Base-by-base conservation (phyloP, 768 basidiomycete species). In the Xerocomus brunneocitrinus region DNA sequence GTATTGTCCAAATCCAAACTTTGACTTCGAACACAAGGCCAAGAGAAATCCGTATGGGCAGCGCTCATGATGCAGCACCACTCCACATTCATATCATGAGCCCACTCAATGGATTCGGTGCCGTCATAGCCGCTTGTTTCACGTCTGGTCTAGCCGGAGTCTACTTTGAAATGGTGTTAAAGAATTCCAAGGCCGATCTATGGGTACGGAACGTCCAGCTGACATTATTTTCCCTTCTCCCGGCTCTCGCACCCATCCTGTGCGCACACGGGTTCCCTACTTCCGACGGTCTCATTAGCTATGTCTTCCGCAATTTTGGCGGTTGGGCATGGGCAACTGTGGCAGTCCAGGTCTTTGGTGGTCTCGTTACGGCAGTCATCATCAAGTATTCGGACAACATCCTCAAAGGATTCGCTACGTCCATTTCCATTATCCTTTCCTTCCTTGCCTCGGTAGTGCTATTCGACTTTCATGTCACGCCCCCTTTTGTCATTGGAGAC, bases 371-470 rank as follows among this genome's bases (percentile, higher is more conserved):
- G 4, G 95, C 97, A 2, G 70, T 98, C 31, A 97, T 98, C 54
- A 98, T 98, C 79, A 92, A 95, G 69, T 95, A 98, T 66, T 89
- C 90, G 52, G 92, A 94, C 71, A 98, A 97, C 67, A 91, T 91
- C 61, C 76, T 91, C 64, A 95, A 97, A 67, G 95, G 95, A n/a
- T 99, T 99, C 63, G 95, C 95, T 5, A 99, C 95, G 2, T 88
- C 85, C 57, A 79, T 98, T 39, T 89, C 89, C 57, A 99, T 98
- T 72, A 84, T 98, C 52, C 74, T 98, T 38, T 95, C 93, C 48
- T 99, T 95, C 82, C 81, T 95, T 54, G 92, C 94, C 2, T 91
- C 88, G 42, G 91, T 98, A 57, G 82, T 81, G 30, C 79, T 98
- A 41, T 99, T 99, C 74, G 80, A 91, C 65, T 97, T 95, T 70